Conservation (phyloP, 345 rosid species). For the Gossypium arboreum region DNA sequence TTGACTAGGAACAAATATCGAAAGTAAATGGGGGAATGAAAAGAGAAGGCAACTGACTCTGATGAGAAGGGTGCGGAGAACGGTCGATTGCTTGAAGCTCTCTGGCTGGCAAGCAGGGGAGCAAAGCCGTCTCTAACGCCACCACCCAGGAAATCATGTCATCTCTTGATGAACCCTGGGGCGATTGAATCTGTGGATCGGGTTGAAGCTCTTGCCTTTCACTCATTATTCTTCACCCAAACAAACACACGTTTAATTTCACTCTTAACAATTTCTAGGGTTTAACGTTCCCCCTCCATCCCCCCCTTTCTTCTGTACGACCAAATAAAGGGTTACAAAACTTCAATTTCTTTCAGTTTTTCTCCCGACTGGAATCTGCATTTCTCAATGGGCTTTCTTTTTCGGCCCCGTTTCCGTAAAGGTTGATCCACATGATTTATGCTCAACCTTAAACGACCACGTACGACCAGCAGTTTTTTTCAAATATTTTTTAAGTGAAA, state of each 20-base stretch:
- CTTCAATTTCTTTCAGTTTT: too few relatives aligned
- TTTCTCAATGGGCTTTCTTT: not conserved
- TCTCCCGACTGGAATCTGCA: not conserved
- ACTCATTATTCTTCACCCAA: not conserved
- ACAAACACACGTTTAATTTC: not conserved
- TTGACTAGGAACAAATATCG: too few relatives aligned
- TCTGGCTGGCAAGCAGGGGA: conserved; percentile 95
- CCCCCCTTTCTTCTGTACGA: not conserved
- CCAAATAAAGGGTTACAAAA: too few relatives aligned
- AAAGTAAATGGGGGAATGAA: not conserved
- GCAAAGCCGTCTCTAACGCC: conserved; percentile 78
- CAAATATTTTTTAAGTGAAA: too few relatives aligned
- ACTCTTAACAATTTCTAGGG: not conserved
- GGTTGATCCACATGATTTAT: too few relatives aligned
- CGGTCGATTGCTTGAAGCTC: conserved; percentile 98
- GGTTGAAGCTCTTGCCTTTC: conserved; percentile 28
- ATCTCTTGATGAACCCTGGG: conserved; percentile 38
- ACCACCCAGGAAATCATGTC: conserved; percentile 73
- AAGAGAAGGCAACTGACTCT: conserved; percentile 44
- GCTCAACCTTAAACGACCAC: too few relatives aligned
- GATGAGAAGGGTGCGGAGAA: conserved; percentile 95
- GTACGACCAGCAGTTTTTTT: too few relatives aligned
- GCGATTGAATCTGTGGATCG: conserved; percentile 35
- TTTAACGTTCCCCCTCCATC: not conserved
- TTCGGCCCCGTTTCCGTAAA: not conserved